Percentiles rank a stretch among this genome's conserved stretches.
Conservation (phyloP, 2,329 filamentous ascomycete species). For the Phoma herbarum region DNA sequence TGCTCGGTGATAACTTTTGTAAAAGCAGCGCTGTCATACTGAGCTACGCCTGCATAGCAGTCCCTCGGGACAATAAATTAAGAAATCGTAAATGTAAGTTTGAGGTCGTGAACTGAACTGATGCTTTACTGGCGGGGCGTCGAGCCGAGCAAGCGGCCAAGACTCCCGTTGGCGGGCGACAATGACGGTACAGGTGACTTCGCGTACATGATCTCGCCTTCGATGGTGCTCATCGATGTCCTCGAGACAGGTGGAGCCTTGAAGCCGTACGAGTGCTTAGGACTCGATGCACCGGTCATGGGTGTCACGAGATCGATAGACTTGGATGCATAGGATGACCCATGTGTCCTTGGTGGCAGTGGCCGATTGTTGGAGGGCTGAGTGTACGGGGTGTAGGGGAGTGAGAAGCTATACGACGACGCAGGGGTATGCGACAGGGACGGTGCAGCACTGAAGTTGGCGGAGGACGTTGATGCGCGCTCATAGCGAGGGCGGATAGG, state of each 20-base stretch:
- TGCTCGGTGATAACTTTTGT: conserved; percentile 16
- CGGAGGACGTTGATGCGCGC: conserved; percentile 47
- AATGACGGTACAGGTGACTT: conserved; percentile 46
- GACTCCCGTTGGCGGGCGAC: conserved; percentile 49
- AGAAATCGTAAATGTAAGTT: conserved; percentile 1
- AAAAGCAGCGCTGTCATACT: conserved; percentile 18
- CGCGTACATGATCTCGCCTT: conserved; percentile 51
- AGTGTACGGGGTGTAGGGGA: conserved; percentile 50
- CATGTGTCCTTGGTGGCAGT: conserved; percentile 50
- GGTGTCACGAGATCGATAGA: conserved; percentile 58
- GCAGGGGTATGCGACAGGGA: conserved; percentile 59
- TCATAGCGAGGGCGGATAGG: conserved; percentile 47
- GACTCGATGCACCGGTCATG: conserved; percentile 47
- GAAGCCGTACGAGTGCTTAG: conserved; percentile 43
- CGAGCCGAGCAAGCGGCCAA: conserved; percentile 48
- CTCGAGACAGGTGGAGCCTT: conserved; percentile 45
- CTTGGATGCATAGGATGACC: conserved; percentile 48
- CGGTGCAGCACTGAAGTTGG: conserved; percentile 51
- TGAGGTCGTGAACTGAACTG: conserved; percentile 6
- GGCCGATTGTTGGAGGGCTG: conserved; percentile 41
- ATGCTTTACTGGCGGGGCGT: conserved; percentile 25
- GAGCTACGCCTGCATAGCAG: conserved; percentile 26
- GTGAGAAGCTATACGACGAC: conserved; percentile 56
- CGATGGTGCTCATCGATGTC: conserved; percentile 46
- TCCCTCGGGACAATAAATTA: conserved; percentile 15